Conservation (phyloP, 1,139 yeast genomes). For the Saccharomyces hybrid region DNA sequence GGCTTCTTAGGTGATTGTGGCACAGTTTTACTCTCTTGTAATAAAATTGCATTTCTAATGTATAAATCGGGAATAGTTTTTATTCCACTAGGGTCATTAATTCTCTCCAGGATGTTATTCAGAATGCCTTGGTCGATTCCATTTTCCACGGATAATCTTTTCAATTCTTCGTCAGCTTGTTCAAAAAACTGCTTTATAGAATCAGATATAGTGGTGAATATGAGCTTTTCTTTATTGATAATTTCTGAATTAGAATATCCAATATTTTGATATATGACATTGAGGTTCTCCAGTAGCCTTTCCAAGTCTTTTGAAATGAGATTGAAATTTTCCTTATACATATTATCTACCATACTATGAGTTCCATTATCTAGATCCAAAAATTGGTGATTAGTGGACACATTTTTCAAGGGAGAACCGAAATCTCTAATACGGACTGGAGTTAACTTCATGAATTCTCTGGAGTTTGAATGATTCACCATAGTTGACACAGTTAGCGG, state of each 20-base stretch:
- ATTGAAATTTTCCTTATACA: too few species aligned
- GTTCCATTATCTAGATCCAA: too few species aligned
- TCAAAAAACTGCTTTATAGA: slow-evolving; percentile 33
- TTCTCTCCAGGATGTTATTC: slow-evolving; percentile 27
- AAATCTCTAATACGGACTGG: too few species aligned
- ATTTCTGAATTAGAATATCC: slow-evolving; percentile 36
- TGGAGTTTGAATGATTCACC: too few species aligned
- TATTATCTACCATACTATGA: too few species aligned
- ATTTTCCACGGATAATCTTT: slow-evolving; percentile 27
- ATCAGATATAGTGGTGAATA: slow-evolving; percentile 32
- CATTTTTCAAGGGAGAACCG: too few species aligned
- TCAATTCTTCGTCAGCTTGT: slow-evolving; percentile 32
- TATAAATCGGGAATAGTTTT: slow-evolving; percentile 36
- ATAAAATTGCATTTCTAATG: slow-evolving; percentile 32
- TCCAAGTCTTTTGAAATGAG: too few species aligned
- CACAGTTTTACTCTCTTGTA: slow-evolving; percentile 24
- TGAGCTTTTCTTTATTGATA: slow-evolving; percentile 31
- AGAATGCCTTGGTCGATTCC: slow-evolving; percentile 26
- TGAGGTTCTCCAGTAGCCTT: too few species aligned
- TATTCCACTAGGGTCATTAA: slow-evolving; percentile 33
- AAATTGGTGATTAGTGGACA: too few species aligned
- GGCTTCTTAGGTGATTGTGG: slow-evolving; percentile 31
- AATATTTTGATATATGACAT: slow-evolving; percentile 12
- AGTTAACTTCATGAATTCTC: too few species aligned
- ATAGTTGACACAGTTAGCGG: too few species aligned